phyloP scores from a whole-genome alignment of 2,329 filamentous ascomycete species.

The Xylariales sp. region DNA sequence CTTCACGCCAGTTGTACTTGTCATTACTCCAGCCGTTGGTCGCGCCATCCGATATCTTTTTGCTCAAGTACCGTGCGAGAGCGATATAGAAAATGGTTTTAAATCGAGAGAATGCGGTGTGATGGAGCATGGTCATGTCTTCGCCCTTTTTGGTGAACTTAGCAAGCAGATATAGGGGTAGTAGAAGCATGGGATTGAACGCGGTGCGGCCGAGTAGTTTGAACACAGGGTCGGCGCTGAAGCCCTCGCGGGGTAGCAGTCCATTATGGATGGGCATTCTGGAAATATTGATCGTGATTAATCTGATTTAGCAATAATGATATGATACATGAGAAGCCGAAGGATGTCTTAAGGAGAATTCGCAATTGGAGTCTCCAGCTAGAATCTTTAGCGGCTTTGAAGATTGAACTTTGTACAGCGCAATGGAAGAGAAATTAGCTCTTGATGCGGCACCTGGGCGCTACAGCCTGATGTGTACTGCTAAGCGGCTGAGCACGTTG shows the following conservation, averaged over 20 bases:
- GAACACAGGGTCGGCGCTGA: slow-evolving; percentile 70
- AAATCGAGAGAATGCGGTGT: slow-evolving; percentile 63
- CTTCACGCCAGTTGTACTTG: slow-evolving; percentile 72
- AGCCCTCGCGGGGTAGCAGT: slow-evolving; percentile 66
- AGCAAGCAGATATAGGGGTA: slow-evolving; percentile 72
- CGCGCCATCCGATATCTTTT: slow-evolving; percentile 62
- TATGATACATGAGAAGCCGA: neutral
- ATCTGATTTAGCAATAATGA: neutral
- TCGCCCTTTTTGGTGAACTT: slow-evolving; percentile 72
- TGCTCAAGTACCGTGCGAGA: slow-evolving; percentile 60
- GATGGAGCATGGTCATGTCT: slow-evolving; percentile 64
- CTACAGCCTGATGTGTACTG: neutral
- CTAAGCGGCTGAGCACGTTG: neutral
- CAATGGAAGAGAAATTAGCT: neutral
- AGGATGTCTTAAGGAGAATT: neutral
- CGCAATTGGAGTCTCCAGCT: neutral
- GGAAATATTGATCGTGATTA: slow-evolving; percentile 14
- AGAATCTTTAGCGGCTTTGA: neutral
- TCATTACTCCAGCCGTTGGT: slow-evolving; percentile 64
- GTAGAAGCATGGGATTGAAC: slow-evolving; percentile 72
- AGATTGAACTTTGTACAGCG: neutral
- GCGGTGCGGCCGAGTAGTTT: slow-evolving; percentile 68
- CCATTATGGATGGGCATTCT: slow-evolving; percentile 63
- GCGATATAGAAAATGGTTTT: slow-evolving; percentile 65
- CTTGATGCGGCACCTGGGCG: neutral